Evolutionary conservation across 106 monocot genomes (phyloP).

Genomic region (Dioscorea dumetorum): DNA sequence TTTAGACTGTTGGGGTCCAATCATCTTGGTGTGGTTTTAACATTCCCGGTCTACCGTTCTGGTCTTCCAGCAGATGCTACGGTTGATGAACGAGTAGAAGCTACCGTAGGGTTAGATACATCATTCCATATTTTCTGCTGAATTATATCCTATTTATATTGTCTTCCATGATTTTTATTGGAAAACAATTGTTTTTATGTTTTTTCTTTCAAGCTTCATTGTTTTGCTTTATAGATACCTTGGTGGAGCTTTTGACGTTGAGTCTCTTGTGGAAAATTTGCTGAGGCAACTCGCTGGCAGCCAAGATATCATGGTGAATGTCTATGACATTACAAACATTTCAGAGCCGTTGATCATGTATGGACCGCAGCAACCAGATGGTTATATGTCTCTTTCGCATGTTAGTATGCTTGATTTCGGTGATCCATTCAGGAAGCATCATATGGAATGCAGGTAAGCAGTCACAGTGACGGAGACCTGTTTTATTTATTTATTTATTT

Average conservation of each 20-base stretch:
- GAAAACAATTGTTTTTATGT: neutral
- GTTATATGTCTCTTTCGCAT: constrained; percentile 47
- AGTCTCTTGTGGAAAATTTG: constrained; percentile 92
- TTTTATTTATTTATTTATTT: no score
- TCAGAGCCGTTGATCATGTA: constrained; percentile 92
- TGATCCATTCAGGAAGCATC: constrained; percentile 87
- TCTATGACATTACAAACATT: constrained; percentile 84
- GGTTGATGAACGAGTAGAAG: constrained; percentile 60
- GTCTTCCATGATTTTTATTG: neutral
- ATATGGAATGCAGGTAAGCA: constrained; percentile 82
- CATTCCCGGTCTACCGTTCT: constrained; percentile 65
- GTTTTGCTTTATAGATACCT: constrained; percentile 45
- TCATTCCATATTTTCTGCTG: neutral
- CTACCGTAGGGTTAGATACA: constrained; percentile 65
- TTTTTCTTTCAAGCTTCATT: neutral
- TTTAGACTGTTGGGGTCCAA: constrained; percentile 62
- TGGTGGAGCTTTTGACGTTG: constrained; percentile 97
- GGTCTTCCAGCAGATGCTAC: constrained; percentile 48
- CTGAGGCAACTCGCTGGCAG: constrained; percentile 87
- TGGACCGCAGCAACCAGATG: constrained; percentile 58
- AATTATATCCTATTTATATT: neutral
- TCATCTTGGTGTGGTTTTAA: constrained; percentile 83
- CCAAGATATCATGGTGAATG: constrained; percentile 88
- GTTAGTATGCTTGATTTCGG: constrained; percentile 88
- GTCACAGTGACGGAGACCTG: neutral